phyloP scores from a whole-genome alignment of 139 green algal genomes.

The Chlamydomonas incerta region DNA sequence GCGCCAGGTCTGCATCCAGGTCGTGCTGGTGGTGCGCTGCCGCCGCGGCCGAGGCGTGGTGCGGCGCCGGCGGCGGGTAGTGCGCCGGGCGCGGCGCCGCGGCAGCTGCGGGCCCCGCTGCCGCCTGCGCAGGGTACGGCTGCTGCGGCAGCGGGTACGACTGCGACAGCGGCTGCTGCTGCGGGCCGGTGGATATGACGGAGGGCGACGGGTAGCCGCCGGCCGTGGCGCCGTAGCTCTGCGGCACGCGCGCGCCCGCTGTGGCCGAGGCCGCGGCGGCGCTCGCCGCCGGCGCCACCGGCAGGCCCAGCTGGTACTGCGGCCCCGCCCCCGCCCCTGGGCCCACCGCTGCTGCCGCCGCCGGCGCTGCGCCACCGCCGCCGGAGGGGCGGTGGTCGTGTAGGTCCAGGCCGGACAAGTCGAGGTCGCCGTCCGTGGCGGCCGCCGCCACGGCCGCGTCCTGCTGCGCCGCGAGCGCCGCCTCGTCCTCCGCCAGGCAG shows the following conservation, averaged over 20 bases:
- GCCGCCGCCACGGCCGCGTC: constrained; percentile 3
- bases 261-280: background rate
- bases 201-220: too few relatives aligned
- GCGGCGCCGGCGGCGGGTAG: too few relatives aligned
- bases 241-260: too few relatives aligned
- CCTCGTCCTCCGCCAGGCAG: constrained; percentile 43
- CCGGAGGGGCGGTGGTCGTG: background rate
- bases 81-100: background rate
- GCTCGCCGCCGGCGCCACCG: background rate
- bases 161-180: too few relatives aligned
- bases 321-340: background rate
- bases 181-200: too few relatives aligned
- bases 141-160: too few relatives aligned
- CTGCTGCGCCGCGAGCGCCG: background rate
- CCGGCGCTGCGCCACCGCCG: too few relatives aligned
- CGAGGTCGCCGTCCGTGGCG: background rate
- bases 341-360: background rate
- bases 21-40: constrained; percentile 13
- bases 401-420: constrained; percentile 27
- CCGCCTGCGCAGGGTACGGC: too few relatives aligned
- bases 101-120: background rate
- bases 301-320: background rate
- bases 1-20: constrained; percentile 81
- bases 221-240: too few relatives aligned
- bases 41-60: too few relatives aligned